These are phyloP conservation scores for Diplodia corticola DNA, from an alignment of 2,329 filamentous ascomycete species.

Conservation along the genomic window DNA sequence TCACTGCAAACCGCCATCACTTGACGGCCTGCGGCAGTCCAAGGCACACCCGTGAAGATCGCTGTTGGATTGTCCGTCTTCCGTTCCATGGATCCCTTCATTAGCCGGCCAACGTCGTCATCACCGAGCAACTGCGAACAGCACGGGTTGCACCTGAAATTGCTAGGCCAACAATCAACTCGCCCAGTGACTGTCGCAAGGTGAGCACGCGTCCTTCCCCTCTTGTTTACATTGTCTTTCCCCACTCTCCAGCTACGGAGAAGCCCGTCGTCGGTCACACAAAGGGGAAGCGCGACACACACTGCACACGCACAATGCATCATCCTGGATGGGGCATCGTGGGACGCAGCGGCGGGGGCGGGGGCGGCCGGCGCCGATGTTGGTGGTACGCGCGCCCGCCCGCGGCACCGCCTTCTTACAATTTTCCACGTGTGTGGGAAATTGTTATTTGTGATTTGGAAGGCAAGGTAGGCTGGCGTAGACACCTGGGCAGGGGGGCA, in stretches of 20 bases:
- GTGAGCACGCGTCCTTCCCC: neutral
- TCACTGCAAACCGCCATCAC: neutral
- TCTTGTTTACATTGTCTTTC: neutral
- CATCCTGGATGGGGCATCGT: neutral
- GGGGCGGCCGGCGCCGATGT: neutral
- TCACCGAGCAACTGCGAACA: neutral
- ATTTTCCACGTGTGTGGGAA: conserved; percentile 16
- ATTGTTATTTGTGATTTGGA: neutral
- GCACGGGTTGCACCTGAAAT: neutral
- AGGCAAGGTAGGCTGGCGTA: neutral
- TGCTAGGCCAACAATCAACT: neutral
- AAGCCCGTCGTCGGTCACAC: neutral
- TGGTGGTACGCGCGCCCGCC: neutral
- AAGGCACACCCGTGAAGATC: neutral
- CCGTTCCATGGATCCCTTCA: neutral
- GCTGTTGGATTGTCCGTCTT: neutral
- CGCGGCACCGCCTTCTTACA: conserved; percentile 1
- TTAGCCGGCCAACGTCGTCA: neutral
- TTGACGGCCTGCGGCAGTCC: neutral
- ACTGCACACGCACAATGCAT: neutral
- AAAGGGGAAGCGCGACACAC: neutral
- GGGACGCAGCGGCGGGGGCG: neutral
- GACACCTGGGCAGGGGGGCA: neutral
- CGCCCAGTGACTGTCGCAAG: neutral
- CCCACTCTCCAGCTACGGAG: neutral